phyloP scores from a whole-genome alignment of 176 grass and related monocot species.

The Oryza meyeriana region DNA sequence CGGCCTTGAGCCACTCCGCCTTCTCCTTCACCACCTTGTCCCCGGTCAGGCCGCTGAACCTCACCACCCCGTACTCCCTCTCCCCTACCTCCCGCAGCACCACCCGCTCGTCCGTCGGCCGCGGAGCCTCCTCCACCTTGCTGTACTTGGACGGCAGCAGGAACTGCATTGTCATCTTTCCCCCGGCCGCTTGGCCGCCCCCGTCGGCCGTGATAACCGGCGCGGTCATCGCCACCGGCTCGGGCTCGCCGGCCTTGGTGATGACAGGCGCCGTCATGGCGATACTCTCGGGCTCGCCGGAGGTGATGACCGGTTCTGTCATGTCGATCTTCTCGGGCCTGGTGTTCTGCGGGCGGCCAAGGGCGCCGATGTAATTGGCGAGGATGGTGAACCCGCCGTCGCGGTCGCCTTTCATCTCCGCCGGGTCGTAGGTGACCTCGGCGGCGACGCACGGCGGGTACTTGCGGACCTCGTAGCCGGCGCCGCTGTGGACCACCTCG shows the following conservation, averaged over 20 bases:
- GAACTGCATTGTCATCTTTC: conserved; percentile 77
- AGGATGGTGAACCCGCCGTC: conserved; percentile 85
- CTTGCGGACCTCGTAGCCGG: conserved; percentile 87
- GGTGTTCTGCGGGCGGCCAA: conserved; percentile 72
- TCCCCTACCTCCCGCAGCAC: conserved; percentile 59
- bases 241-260: conserved; percentile 46
- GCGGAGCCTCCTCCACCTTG: conserved; percentile 66
- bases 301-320: conserved; percentile 76
- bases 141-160: conserved; percentile 77
- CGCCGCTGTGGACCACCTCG: conserved; percentile 64
- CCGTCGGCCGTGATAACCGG: conserved; percentile 62
- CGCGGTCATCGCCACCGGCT: conserved; percentile 74
- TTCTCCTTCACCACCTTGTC: conserved; percentile 67
- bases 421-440: conserved; percentile 84
- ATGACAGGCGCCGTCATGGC: conserved; percentile 90
- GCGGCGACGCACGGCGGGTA: conserved; percentile 69
- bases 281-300: conserved; percentile 41
- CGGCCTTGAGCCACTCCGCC: conserved; percentile 61
- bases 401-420: conserved; percentile 51
- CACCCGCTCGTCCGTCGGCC: conserved; percentile 74
- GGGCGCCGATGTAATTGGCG: conserved; percentile 82
- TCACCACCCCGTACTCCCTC: conserved; percentile 66
- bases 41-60: conserved; percentile 65
- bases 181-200: background rate
- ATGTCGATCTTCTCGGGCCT: conserved; percentile 84